Evolutionary conservation across 805 yeast genomes (phyloP).

Genomic region (Saccharomyces kudriavzevii): DNA sequence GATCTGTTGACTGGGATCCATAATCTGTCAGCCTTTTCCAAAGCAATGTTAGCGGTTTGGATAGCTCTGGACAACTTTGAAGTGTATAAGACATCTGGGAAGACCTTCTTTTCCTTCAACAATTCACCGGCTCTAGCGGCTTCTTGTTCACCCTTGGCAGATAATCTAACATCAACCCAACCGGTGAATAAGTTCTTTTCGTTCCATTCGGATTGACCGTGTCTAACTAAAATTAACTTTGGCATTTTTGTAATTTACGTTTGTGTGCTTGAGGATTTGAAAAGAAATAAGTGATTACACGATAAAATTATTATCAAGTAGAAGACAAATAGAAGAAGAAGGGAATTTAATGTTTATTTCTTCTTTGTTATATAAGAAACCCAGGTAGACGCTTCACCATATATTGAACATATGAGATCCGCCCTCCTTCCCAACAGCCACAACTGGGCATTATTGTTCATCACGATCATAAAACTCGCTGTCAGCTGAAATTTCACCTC

Average conservation of each 20-base stretch:
- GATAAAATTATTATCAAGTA: not conserved
- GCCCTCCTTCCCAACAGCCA: not conserved
- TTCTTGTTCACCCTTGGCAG: conserved; percentile 79
- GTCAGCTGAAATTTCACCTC: not conserved
- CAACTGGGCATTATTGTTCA: not conserved
- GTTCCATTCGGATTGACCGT: conserved; percentile 99
- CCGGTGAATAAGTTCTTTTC: conserved; percentile 97
- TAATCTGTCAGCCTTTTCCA: conserved; percentile 79
- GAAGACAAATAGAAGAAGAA: not conserved
- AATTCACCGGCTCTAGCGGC: conserved; percentile 91
- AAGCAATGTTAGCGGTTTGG: conserved; percentile 93
- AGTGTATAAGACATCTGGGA: conserved; percentile 85
- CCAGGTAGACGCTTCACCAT: not conserved
- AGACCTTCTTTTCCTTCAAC: conserved; percentile 74
- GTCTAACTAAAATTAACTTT: conserved; percentile 88
- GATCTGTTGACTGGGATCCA: conserved; percentile 89
- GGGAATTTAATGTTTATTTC: not conserved
- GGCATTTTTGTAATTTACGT: conserved; percentile 29
- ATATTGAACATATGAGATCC: not conserved
- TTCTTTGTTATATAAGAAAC: not conserved
- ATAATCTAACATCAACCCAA: conserved; percentile 91
- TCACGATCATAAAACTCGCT: not conserved
- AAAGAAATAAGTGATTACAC: too few relatives aligned
- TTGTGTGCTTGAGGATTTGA: conserved; percentile 1
- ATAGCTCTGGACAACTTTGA: conserved; percentile 90